These are phyloP conservation scores for Ogataea siamensis DNA, from an alignment of 805 yeast genomes.

Conservation along the genomic window DNA sequence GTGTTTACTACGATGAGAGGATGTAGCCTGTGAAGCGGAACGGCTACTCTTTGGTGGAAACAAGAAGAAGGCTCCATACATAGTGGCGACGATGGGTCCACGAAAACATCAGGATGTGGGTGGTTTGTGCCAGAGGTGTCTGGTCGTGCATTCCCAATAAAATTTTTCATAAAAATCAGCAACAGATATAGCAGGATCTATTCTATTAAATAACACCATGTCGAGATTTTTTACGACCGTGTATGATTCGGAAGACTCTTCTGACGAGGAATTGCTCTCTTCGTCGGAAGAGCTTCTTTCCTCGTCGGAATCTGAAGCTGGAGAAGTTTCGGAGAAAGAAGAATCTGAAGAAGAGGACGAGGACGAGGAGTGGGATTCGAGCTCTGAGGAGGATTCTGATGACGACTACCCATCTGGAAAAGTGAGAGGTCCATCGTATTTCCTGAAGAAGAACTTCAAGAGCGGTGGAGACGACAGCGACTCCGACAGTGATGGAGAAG, in stretches of 20 bases:
- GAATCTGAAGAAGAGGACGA: slow-evolving; percentile 40
- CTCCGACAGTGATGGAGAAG: slow-evolving; percentile 52
- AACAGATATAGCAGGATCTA: slow-evolving; percentile 9
- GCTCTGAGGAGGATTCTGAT: slow-evolving; percentile 46
- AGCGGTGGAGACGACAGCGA: slow-evolving; percentile 38
- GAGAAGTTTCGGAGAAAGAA: slow-evolving; percentile 29
- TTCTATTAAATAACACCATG: slow-evolving; percentile 42
- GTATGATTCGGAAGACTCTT: slow-evolving; percentile 50
- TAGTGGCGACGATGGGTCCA: no score
- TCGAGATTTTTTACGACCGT: slow-evolving; percentile 84
- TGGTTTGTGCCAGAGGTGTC: no score
- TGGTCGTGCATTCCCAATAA: slow-evolving; percentile 13
- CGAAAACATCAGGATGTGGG: no score
- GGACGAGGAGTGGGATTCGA: slow-evolving; percentile 43
- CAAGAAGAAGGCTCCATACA: no score
- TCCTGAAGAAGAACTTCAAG: slow-evolving; percentile 51
- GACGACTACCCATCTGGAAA: slow-evolving; percentile 33
- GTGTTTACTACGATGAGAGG: no score
- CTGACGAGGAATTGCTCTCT: slow-evolving; percentile 50
- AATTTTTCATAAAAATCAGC: slow-evolving; percentile 13
- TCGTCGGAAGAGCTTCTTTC: slow-evolving; percentile 62
- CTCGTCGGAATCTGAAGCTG: slow-evolving; percentile 34
- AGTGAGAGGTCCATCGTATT: slow-evolving; percentile 53
- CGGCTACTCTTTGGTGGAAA: no score
- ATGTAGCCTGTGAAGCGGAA: no score